Evolutionary conservation across 371 early-diverging fungal species (phyloP), one percentile per base, ranked within the genome.

Genomic region (Lichtheimia corymbifera): DNA sequence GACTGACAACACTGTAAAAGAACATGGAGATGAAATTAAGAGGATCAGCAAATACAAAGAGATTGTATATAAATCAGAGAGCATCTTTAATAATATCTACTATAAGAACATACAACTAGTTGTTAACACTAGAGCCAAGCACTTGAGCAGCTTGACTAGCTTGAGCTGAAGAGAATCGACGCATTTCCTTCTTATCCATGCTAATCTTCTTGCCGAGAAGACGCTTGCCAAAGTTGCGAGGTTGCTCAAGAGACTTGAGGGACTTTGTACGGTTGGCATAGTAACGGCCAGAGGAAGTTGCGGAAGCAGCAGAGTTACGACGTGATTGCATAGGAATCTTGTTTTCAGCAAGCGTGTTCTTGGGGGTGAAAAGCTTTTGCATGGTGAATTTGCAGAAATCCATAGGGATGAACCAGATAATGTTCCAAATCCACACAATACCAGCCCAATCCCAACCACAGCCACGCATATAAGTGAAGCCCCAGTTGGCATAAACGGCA

Each of bases 381-480:
- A 89, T 83, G 53, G 70, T 83, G 58, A 89, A 89, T 78, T 89
- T 89, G 79, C 87, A 62, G 52, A 85, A 71, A 68, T 89, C 89
- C 62, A 89, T 66, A 50, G 89, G 89, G 61, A 85, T 64, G 61
- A 85, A 89, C 89, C 89, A 89, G 57, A 89, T 65, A 56, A 89
- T 79, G 77, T 89, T 87, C 88, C 88, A 89, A 67, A 89, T 73
- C 89, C 89, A 89, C 58, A 82, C 87, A 54, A 80, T 80, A 58
- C 82, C 83, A 44, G 74, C 84, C 80, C 78, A 79, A 9, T 66
- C 62, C 83, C 83, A 83, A 42, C 83, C 83, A 64, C 80, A 80
- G 49, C 83, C 83, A 63, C 72, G 59, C 35, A 84, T 80, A 30
- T 74, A 55, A 27, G 84, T 84, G 64, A 84, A 84, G 50, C 79